Percentiles rank a stretch among this genome's conserved stretches.
phyloP scores from a whole-genome alignment of 2,329 filamentous ascomycete species.

The Alternaria infectoria region DNA sequence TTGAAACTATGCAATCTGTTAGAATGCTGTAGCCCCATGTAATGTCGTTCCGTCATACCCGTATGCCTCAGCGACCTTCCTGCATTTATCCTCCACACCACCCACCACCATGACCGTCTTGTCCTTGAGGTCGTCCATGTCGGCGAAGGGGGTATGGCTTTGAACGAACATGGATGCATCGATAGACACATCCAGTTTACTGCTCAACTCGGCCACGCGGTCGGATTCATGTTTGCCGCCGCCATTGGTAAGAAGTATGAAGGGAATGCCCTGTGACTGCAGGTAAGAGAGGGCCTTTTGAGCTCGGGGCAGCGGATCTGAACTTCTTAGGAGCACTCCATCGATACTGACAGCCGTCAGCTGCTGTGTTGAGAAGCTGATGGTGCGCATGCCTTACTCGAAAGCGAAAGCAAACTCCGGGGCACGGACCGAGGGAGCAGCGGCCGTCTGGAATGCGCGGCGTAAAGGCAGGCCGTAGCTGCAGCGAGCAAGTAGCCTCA shows the following conservation, averaged over 20 bases:
- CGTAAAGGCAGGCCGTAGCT: constrained; percentile 13
- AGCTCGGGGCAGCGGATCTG: constrained; percentile 79
- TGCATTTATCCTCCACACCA: constrained; percentile 63
- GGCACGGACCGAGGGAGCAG: constrained; percentile 41
- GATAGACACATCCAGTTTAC: constrained; percentile 68
- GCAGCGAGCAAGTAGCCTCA: constrained; percentile 25
- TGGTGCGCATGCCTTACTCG: constrained; percentile 53
- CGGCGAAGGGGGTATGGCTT: constrained; percentile 87
- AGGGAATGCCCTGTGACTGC: constrained; percentile 77
- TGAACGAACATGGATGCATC: constrained; percentile 78
- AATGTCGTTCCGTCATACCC: constrained; percentile 22
- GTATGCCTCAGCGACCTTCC: constrained; percentile 71
- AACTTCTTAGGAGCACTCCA: constrained; percentile 88
- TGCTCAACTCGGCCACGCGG: constrained; percentile 72
- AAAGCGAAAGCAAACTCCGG: constrained; percentile 66
- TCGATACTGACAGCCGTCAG: constrained; percentile 70
- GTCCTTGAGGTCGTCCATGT: constrained; percentile 64
- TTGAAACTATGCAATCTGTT: constrained; percentile 49
- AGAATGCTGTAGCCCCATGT: background rate
- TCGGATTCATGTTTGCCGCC: constrained; percentile 83
- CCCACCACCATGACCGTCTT: constrained; percentile 59
- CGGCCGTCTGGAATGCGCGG: constrained; percentile 35
- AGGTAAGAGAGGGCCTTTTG: constrained; percentile 75
- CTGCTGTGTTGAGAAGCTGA: constrained; percentile 6
- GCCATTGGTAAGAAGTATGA: constrained; percentile 95